These are phyloP conservation scores for Nitzschia inconspicua DNA, from an alignment of 108 stramenopile genomes.

Conservation along the genomic window DNA sequence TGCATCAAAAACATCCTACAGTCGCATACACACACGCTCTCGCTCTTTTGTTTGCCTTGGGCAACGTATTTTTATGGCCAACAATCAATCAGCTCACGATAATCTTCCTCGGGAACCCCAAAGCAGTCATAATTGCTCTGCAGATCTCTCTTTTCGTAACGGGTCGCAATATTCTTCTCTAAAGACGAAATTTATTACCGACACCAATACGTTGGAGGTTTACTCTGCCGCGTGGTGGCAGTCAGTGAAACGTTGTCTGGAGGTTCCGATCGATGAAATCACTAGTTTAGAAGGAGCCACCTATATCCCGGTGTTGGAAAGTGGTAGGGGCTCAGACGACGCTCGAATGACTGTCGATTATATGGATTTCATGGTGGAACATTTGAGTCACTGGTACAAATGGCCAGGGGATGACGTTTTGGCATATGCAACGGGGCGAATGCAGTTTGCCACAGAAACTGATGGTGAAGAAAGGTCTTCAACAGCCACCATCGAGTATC, in stretches of 20 bases:
- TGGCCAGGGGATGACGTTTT: neutral
- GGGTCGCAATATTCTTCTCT: too few species aligned
- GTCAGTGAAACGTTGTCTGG: neutral
- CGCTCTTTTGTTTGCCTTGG: too few species aligned
- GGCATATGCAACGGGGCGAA: neutral
- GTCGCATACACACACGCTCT: too few species aligned
- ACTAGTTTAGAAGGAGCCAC: neutral
- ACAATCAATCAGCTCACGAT: too few species aligned
- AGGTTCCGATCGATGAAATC: neutral
- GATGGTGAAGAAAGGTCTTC: too few species aligned
- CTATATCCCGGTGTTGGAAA: neutral
- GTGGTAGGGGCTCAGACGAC: neutral
- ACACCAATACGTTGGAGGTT: too few species aligned
- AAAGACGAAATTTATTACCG: too few species aligned
- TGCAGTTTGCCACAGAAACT: neutral
- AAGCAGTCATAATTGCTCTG: too few species aligned
- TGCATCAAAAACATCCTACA: too few species aligned
- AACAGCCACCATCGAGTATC: neutral
- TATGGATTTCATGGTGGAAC: conserved; percentile 54
- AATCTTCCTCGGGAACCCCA: too few species aligned
- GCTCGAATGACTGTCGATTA: conserved; percentile 46
- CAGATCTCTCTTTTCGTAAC: too few species aligned
- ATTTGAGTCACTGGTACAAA: conserved; percentile 51
- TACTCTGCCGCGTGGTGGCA: neutral
- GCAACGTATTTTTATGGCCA: too few species aligned